Conservation (phyloP, 2,329 filamentous ascomycete genomes). For the Scytalidium sp. region DNA sequence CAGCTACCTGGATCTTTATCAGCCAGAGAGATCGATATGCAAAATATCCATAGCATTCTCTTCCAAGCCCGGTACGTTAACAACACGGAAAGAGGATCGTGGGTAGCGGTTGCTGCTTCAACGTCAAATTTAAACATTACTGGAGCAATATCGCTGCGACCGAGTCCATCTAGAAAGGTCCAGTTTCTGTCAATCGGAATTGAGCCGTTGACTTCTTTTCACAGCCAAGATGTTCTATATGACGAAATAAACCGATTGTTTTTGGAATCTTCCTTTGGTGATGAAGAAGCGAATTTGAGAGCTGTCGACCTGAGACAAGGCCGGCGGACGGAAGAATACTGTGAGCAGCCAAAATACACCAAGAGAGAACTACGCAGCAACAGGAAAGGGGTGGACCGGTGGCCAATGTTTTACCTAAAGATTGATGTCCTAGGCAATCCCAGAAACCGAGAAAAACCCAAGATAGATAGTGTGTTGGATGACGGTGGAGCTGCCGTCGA, state of each 20-base stretch:
- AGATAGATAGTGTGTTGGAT: constrained; percentile 40
- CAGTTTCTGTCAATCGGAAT: constrained; percentile 85
- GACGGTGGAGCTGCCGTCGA: constrained; percentile 37
- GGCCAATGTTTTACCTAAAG: constrained; percentile 86
- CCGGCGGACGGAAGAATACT: constrained; percentile 32
- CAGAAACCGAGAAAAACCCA: constrained; percentile 1
- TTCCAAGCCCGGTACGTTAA: constrained; percentile 63
- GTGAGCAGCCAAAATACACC: constrained; percentile 45
- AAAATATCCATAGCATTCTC: constrained; percentile 50
- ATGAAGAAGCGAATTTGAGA: constrained; percentile 42
- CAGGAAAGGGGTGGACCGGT: constrained; percentile 70
- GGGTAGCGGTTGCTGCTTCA: constrained; percentile 70
- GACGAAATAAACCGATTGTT: constrained; percentile 79
- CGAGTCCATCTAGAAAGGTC: constrained; percentile 65
- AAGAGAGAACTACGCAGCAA: constrained; percentile 47
- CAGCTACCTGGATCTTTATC: neutral
- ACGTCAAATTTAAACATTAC: constrained; percentile 58
- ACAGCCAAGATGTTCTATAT: constrained; percentile 65
- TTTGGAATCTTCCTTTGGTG: constrained; percentile 71
- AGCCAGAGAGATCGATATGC: constrained; percentile 9
- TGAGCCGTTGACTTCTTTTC: constrained; percentile 55
- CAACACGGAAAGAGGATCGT: constrained; percentile 49
- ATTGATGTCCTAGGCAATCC: constrained; percentile 41
- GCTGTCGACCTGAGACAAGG: constrained; percentile 33
- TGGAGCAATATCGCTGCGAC: constrained; percentile 69